phyloP scores from a whole-genome alignment of 192 early-diverging fungal genomes.

The Entomortierella chlamydospora region DNA sequence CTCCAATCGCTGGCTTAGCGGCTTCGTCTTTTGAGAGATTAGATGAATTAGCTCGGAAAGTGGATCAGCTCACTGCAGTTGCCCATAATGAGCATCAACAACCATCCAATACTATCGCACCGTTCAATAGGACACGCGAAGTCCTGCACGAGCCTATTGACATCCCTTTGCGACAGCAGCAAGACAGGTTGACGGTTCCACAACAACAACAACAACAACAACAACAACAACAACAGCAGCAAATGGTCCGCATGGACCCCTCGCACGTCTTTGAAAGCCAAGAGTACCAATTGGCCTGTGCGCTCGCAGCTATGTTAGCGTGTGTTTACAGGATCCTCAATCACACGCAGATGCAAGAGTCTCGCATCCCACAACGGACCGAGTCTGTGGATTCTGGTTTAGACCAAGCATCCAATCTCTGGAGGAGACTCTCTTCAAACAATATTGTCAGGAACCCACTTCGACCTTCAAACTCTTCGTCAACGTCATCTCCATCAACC shows the following conservation, averaged over 20 bases:
- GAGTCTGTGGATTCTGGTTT: slow-evolving; percentile 48
- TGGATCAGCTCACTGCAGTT: slow-evolving; percentile 38
- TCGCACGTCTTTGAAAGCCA: slow-evolving; percentile 51
- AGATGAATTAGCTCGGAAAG: slow-evolving; percentile 38
- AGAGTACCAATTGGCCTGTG: slow-evolving; percentile 67
- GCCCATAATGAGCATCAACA: neutral
- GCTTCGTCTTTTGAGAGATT: slow-evolving; percentile 40
- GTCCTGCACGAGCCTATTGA: slow-evolving; percentile 15
- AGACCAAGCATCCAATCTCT: slow-evolving; percentile 40
- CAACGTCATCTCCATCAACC: neutral
- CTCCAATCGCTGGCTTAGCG: slow-evolving; percentile 23
- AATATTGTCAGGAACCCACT: slow-evolving; percentile 13
- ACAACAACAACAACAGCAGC: slow-evolving; percentile 5
- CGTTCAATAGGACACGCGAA: neutral
- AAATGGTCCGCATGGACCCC: slow-evolving; percentile 6
- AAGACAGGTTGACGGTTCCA: neutral
- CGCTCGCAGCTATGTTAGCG: slow-evolving; percentile 63
- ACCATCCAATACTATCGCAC: neutral
- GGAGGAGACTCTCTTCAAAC: slow-evolving; percentile 49
- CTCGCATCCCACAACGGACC: slow-evolving; percentile 22
- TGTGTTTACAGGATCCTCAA: slow-evolving; percentile 64
- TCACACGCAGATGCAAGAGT: slow-evolving; percentile 32
- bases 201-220: neutral
- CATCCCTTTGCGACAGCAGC: slow-evolving; percentile 1
- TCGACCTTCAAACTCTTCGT: neutral